Conservation (phyloP, 192 early-diverging fungal genomes). For the Backusella parvicylindrica region DNA sequence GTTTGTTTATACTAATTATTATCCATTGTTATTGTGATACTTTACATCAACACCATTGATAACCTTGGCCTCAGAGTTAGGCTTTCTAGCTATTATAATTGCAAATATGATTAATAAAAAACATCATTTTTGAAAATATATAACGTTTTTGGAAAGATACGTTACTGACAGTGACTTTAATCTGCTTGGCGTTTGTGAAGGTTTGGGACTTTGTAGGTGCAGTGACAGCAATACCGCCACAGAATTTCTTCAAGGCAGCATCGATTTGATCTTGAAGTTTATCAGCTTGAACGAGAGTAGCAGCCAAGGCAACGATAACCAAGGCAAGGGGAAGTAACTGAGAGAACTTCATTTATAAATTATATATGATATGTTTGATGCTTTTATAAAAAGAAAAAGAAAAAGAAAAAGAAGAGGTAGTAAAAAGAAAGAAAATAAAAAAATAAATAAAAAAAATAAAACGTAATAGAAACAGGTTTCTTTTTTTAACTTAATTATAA, state of each 20-base stretch:
- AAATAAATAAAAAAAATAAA: not conserved
- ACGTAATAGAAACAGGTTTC: not conserved
- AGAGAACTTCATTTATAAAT: slow-evolving; percentile 30
- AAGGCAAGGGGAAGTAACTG: slow-evolving; percentile 12
- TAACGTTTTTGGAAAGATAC: not conserved
- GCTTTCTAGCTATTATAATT: slow-evolving; percentile 24
- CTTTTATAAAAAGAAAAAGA: not conserved
- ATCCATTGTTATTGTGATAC: not conserved
- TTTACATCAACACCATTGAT: slow-evolving; percentile 32
- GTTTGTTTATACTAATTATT: not conserved
- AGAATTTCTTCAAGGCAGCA: slow-evolving; percentile 32
- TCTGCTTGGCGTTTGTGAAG: slow-evolving; percentile 22
- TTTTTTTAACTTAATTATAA: slow-evolving; percentile 4
- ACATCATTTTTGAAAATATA: not conserved
- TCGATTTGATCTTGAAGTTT: slow-evolving; percentile 30
- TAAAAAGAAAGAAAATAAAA: slow-evolving; percentile 5
- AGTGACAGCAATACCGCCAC: slow-evolving; percentile 30
- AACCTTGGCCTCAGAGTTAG: slow-evolving; percentile 29
- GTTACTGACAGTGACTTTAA: slow-evolving; percentile 32
- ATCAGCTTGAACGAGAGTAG: slow-evolving; percentile 25
- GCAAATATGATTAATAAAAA: not conserved
- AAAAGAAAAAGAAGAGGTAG: slow-evolving; percentile 2
- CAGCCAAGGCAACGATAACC: not conserved
- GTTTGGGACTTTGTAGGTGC: slow-evolving; percentile 15
- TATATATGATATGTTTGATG: not conserved